These are phyloP conservation scores for Tanacetum coccineum DNA, from an alignment of 129 eudicot genomes.

Conservation along the genomic window DNA sequence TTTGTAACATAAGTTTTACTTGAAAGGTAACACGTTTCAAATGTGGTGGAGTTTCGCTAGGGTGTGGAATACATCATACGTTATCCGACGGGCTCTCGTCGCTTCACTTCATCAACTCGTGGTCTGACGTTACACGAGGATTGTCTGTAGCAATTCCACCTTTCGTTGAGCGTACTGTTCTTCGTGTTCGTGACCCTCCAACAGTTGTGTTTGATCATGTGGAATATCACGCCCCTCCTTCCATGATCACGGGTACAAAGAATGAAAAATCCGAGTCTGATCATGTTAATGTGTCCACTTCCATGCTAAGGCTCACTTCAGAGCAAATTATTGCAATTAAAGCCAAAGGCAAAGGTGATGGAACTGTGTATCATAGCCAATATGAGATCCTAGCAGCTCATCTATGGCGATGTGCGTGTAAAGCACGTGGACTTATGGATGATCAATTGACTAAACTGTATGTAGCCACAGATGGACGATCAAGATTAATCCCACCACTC, in stretches of 20 bases:
- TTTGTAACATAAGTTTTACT: background rate
- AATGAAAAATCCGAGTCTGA: background rate
- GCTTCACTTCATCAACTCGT: conserved; percentile 41
- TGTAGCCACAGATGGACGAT: conserved; percentile 41
- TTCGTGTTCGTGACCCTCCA: conserved; percentile 40
- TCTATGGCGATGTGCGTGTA: conserved; percentile 51
- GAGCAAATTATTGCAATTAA: conserved; percentile 39
- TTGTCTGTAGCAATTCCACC: conserved; percentile 37
- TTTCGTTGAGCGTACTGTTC: conserved; percentile 49
- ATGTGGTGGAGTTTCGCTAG: conserved; percentile 45
- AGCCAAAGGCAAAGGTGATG: conserved; percentile 25
- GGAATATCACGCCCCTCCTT: conserved; percentile 45
- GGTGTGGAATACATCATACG: conserved; percentile 33
- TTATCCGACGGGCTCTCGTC: conserved; percentile 35
- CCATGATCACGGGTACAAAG: background rate
- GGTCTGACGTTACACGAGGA: conserved; percentile 42
- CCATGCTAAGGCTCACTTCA: conserved; percentile 34
- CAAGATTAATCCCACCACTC: conserved; percentile 38
- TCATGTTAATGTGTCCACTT: conserved; percentile 6
- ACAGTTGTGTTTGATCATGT: conserved; percentile 32
- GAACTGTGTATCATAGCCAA: conserved; percentile 22
- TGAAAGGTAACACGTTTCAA: conserved; percentile 44
- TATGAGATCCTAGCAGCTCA: conserved; percentile 47
- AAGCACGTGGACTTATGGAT: conserved; percentile 40
- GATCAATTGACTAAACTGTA: conserved; percentile 39